These are phyloP conservation scores for Claviceps quebecensis DNA, from an alignment of 2,329 filamentous ascomycete genomes.

Conservation along the genomic window DNA sequence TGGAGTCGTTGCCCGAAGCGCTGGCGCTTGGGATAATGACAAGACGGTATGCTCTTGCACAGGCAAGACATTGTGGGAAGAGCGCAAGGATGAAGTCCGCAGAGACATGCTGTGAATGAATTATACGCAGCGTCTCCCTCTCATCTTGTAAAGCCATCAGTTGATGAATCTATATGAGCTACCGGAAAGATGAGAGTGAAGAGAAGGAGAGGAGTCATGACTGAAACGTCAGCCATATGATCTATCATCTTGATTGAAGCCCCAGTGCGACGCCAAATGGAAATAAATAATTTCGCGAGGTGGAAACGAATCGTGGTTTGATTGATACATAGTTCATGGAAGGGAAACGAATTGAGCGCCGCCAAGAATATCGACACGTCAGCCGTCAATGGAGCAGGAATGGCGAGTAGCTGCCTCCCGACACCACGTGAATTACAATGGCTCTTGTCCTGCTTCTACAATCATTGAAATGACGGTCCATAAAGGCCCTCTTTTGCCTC, in stretches of 20 bases:
- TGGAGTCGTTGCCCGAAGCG: slow-evolving; percentile 86
- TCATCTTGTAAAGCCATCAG: background rate
- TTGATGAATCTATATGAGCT: background rate
- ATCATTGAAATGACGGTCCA: too few species aligned
- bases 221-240: background rate
- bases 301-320: too few species aligned
- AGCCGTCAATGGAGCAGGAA: too few species aligned
- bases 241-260: background rate
- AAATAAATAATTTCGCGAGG: too few species aligned
- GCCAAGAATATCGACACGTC: too few species aligned
- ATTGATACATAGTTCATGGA: too few species aligned
- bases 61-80: slow-evolving; percentile 96
- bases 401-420: too few species aligned
- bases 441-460: too few species aligned
- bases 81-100: slow-evolving; percentile 74
- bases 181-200: background rate
- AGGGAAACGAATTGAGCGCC: too few species aligned
- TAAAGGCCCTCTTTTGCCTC: too few species aligned
- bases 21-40: slow-evolving; percentile 97
- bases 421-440: too few species aligned
- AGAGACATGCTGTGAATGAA: slow-evolving; percentile 70
- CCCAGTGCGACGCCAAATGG: background rate
- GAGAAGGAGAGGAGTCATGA: background rate
- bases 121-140: background rate
- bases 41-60: slow-evolving; percentile 98